A percentile compares a stretch with the other conserved stretches of the same genome.
phyloP scores from a whole-genome alignment of 768 basidiomycete species.

The Gautieria morchelliformis region DNA sequence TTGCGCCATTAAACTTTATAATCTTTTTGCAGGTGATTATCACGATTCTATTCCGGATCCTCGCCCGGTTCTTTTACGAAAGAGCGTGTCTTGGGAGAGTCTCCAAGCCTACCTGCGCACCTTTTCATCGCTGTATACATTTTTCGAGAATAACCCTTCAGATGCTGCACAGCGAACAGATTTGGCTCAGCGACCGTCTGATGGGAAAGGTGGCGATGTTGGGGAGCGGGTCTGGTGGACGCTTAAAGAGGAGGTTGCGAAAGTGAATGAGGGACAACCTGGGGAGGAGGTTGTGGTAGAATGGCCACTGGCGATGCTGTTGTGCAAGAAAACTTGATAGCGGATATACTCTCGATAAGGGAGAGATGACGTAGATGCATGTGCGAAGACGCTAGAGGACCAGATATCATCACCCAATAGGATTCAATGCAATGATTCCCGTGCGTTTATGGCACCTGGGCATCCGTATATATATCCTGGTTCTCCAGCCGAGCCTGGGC shows the following conservation, averaged over 20 bases:
- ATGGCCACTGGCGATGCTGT: conserved; percentile 28
- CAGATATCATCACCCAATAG: too few relatives aligned
- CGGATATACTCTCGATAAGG: too few relatives aligned
- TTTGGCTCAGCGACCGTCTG: conserved; percentile 10
- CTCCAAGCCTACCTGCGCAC: conserved; percentile 62
- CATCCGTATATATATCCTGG: too few relatives aligned
- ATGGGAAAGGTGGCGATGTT: conserved; percentile 44
- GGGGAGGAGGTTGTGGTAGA: conserved; percentile 27
- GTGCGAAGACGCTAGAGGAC: too few relatives aligned
- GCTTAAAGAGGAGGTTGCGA: conserved; percentile 30
- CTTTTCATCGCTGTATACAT: conserved; percentile 61
- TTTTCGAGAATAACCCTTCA: conserved; percentile 50
- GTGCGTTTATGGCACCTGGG: too few relatives aligned
- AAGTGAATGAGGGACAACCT: conserved; percentile 19
- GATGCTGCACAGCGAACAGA: conserved; percentile 30
- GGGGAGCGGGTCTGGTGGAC: conserved; percentile 53
- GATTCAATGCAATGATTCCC: too few relatives aligned
- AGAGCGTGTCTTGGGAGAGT: conserved; percentile 54
- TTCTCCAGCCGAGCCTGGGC: too few relatives aligned
- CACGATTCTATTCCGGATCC: conserved; percentile 28
- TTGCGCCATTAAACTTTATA: background rate
- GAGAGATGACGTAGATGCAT: too few relatives aligned
- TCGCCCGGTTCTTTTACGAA: conserved; percentile 45
- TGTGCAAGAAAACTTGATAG: background rate
- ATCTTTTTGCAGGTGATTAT: conserved; percentile 27